Base-by-base conservation (phyloP, 805 yeast species). In the Candida bentonensis region DNA sequence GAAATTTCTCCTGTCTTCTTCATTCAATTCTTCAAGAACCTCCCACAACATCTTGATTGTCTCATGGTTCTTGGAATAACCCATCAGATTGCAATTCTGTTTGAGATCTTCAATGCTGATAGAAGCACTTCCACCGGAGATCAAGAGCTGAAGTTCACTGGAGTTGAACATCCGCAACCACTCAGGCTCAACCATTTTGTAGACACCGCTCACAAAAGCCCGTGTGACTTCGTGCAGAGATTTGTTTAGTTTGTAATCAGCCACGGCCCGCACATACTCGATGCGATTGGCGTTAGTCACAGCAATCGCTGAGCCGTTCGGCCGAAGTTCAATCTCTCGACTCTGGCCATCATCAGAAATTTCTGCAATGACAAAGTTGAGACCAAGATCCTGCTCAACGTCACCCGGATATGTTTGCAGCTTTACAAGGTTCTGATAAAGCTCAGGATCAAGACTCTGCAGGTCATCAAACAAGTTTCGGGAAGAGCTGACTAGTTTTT, bases 141-240 rank as follows among this genome's bases (percentile, higher is more conserved):
- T 77, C n/a, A 89, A 66, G 68, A 78, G 76, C 57, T 87, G 95
- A 15, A 92, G 61, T 55, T 92, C 97, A 28, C 65, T 65, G 0
- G 95, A 79, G 54, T 84, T 85, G 64, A 89, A 92, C 80, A 89
- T 76, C 21, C 73, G 72, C 40, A 89, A 65, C 95, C 96, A 86
- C 30, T 69, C 69, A 1, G 79, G 76, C 9, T 78, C 69, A 22
- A 92, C 77, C 17, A 89, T 66, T 45, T 72, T 73, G 51, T 70
- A 73, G 41, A 92, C 58, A 0, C 98, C 98, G 13, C 67, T 70
- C 27, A 88, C 62, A 56, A 85, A 82, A 34, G 71, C 67, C 25
- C 66, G 65, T 0, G 84, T 72, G 53, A 79, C 89, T 2, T 70
- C 56, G n/a, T 68, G 61, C 21, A 81, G 64, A 15, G 74, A 68